Evolutionary conservation across 192 early-diverging fungal species (phyloP), one percentile per base, ranked within the genome.

Genomic region (Haplosporangium gracile): DNA sequence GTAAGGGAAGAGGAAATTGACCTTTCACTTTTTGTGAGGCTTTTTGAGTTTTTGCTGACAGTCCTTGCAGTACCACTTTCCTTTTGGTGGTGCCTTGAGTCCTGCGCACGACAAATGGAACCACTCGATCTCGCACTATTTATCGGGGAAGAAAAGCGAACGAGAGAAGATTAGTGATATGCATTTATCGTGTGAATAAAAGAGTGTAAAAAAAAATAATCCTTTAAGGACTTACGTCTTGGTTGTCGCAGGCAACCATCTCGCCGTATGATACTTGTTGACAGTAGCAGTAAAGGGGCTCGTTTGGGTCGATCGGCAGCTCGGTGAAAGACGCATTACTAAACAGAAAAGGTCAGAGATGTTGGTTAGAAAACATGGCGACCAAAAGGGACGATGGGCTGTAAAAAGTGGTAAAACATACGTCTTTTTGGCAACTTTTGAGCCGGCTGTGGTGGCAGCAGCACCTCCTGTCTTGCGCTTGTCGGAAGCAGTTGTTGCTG

Each of bases 211-310:
- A 60, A 72, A 7, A 2, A 32, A 22, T 47, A 72, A 7, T 8
- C 24, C 71, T 16, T 24, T 38, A 32, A 39, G 18, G 7, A 88
- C 84, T 86, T 91, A 95, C 95, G 78, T 96, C 96, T 63, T 95
- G 94, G 88, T 99, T 97, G 80, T 96, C 96, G 78, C 95, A 96
- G 34, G 95, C 98, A 69, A 99, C 97, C 98, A 99, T 99, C 69
- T 99, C 98, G 20, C 98, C 98, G 79, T 93, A 99, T 10, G 96
- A 97, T 20, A 99, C 96, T 88, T 97, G 97, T 45, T 97, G 91
- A 76, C 98, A 99, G 82, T 97, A 97, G 80, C 98, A 99, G 88
- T 99, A 99, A 26, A 94, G 90, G 2, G 97, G 98, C 89, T 99
- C 98, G 82, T 98, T 97, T 0, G 98, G 98, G 90, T 99, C 98